A percentile compares a stretch with the other conserved stretches of the same genome.
Evolutionary conservation across 2,329 filamentous ascomycete species (phyloP).

Genomic region (Colletotrichum somersetense): DNA sequence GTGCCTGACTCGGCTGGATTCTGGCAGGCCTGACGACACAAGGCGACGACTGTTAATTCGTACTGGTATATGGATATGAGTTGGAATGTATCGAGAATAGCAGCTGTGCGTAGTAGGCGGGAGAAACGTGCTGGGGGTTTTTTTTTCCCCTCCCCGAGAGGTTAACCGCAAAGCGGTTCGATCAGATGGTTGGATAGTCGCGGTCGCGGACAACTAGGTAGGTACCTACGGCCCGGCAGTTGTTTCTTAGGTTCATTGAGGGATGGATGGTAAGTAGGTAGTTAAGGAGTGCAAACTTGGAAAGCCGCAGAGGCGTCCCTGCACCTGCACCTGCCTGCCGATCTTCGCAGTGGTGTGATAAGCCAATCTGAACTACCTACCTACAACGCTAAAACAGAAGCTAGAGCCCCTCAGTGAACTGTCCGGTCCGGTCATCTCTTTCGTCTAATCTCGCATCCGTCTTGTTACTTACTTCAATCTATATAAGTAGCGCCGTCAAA

Average conservation of each 20-base stretch:
- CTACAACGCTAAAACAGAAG: constrained; percentile 30
- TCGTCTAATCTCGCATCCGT: constrained; percentile 20
- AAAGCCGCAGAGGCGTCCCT: constrained; percentile 7
- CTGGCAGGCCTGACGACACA: background rate
- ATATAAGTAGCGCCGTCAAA: constrained; percentile 21
- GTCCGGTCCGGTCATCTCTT: background rate
- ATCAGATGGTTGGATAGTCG: constrained; percentile 4
- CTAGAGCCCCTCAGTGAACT: constrained; percentile 35
- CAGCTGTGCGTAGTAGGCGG: background rate
- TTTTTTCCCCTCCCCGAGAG: background rate
- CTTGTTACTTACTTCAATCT: background rate
- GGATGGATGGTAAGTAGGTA: background rate
- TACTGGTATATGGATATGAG: background rate
- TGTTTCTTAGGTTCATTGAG: constrained; percentile 18
- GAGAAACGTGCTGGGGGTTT: background rate
- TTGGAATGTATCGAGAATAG: background rate
- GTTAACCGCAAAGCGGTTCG: background rate
- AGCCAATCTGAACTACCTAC: background rate
- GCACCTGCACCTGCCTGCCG: constrained; percentile 20
- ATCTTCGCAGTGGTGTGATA: constrained; percentile 19
- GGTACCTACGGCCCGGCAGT: constrained; percentile 22
- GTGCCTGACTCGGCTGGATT: constrained; percentile 18
- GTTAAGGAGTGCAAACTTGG: background rate
- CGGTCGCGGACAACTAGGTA: constrained; percentile 11
- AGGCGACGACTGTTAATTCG: background rate